Evolutionary conservation across 176 grass and related monocot species (phyloP).

Genomic region (Guadua angustifolia): DNA sequence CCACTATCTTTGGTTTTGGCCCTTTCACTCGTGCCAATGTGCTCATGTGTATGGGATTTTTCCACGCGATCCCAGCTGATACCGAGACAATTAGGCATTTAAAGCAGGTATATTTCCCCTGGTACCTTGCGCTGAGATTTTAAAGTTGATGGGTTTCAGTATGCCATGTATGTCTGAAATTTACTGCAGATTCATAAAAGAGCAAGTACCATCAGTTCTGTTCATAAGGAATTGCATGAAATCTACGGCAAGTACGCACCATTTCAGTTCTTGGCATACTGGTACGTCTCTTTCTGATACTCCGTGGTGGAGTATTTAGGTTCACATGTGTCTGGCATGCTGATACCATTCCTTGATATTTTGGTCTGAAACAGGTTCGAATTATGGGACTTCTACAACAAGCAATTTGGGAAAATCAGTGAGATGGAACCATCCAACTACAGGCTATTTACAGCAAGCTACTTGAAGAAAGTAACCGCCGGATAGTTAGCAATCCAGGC

Average conservation of each 20-base stretch:
- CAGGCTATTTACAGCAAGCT: conserved; percentile 60
- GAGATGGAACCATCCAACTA: conserved; percentile 67
- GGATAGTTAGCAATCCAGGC: conserved; percentile 25
- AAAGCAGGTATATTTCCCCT: conserved; percentile 48
- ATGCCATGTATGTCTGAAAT: not conserved
- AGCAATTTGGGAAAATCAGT: conserved; percentile 67
- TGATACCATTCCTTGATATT: conserved; percentile 8
- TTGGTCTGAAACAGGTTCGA: conserved; percentile 62
- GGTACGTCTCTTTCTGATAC: conserved; percentile 51
- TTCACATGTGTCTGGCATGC: not conserved
- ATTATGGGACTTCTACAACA: conserved; percentile 71
- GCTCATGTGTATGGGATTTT: conserved; percentile 86
- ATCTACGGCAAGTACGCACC: conserved; percentile 71
- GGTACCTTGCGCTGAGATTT: conserved; percentile 17
- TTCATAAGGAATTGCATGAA: conserved; percentile 54
- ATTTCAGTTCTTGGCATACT: conserved; percentile 90
- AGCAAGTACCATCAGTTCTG: conserved; percentile 44
- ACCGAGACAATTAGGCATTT: conserved; percentile 78
- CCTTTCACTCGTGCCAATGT: conserved; percentile 85
- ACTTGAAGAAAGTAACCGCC: conserved; percentile 53
- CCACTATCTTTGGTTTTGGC: conserved; percentile 61
- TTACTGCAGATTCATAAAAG: conserved; percentile 66
- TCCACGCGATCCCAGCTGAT: conserved; percentile 71
- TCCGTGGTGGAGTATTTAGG: not conserved
- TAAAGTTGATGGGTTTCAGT: not conserved